Conservation (phyloP, 2,329 filamentous ascomycete genomes). For the Colletotrichum coccodes region DNA sequence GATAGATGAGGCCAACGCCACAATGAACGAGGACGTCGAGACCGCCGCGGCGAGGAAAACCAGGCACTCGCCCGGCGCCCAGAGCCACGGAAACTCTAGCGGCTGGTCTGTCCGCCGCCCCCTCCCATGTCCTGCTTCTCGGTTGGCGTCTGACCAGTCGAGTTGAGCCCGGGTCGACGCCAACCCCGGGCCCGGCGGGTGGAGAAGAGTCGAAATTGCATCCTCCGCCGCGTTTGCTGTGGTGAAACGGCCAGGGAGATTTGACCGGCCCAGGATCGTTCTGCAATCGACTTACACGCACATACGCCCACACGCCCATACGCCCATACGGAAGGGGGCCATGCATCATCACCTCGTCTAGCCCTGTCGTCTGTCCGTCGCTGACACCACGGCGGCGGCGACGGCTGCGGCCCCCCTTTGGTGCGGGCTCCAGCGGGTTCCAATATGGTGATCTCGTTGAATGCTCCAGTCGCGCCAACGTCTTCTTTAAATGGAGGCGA, state of each 20-base stretch:
- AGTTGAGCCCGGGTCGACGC: background rate
- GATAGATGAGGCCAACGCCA: background rate
- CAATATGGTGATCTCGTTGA: slow-evolving; percentile 9
- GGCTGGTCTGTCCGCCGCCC: background rate
- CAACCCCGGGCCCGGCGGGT: slow-evolving; percentile 16
- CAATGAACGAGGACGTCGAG: background rate
- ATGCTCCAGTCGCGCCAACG: slow-evolving; percentile 6
- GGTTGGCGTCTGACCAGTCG: slow-evolving; percentile 13
- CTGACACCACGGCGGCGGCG: slow-evolving; percentile 2
- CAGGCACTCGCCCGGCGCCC: background rate
- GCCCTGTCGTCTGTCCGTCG: slow-evolving; percentile 2
- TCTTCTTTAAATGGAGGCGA: slow-evolving; percentile 20
- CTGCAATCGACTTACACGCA: slow-evolving; percentile 18
- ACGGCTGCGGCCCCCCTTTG: background rate
- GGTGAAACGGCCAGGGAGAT: slow-evolving; percentile 32
- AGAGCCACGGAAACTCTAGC: background rate
- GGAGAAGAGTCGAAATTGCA: slow-evolving; percentile 28
- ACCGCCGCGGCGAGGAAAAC: background rate
- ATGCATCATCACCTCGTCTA: no score
- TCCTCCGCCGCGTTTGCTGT: slow-evolving; percentile 27
- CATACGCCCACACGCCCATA: background rate
- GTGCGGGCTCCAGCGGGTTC: no score
- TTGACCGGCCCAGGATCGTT: slow-evolving; percentile 26
- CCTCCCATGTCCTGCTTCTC: background rate
- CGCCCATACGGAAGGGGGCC: slow-evolving; percentile 1